phyloP scores from a whole-genome alignment of 1,284 basidiomycete species.

The Tylopilus orsonianus region DNA sequence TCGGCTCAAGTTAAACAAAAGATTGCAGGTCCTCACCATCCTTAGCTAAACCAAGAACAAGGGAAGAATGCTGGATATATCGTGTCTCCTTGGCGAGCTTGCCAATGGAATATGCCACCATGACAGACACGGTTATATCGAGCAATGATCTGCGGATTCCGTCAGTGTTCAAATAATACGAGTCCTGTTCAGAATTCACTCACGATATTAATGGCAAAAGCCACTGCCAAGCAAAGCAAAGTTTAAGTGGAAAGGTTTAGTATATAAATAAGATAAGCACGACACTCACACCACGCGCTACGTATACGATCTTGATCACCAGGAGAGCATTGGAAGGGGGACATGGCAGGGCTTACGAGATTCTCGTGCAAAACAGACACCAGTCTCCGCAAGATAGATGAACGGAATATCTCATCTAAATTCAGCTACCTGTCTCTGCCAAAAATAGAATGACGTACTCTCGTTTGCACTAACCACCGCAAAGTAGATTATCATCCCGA shows the following conservation, averaged over 20 bases:
- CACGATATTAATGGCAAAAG: background rate
- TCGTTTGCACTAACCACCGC: too few relatives aligned
- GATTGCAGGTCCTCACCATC: background rate
- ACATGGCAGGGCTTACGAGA: too few relatives aligned
- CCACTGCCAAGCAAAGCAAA: background rate
- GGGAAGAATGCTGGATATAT: background rate
- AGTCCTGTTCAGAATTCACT: background rate
- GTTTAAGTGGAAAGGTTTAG: too few relatives aligned
- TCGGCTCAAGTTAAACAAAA: background rate
- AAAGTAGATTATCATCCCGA: too few relatives aligned
- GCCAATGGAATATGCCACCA: background rate
- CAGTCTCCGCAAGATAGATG: too few relatives aligned
- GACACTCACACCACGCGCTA: background rate
- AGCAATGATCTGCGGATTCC: background rate
- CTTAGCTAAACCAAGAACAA: background rate
- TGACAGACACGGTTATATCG: background rate
- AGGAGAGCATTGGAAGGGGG: background rate
- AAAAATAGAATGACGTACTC: too few relatives aligned
- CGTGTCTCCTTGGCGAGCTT: background rate
- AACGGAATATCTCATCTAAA: too few relatives aligned
- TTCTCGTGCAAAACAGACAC: too few relatives aligned
- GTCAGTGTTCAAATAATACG: background rate
- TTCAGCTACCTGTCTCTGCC: too few relatives aligned
- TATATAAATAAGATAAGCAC: too few relatives aligned
- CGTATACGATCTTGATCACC: background rate